phyloP scores from a whole-genome alignment of 2,329 filamentous ascomycete genomes.

The Hypoxylon sp. region DNA sequence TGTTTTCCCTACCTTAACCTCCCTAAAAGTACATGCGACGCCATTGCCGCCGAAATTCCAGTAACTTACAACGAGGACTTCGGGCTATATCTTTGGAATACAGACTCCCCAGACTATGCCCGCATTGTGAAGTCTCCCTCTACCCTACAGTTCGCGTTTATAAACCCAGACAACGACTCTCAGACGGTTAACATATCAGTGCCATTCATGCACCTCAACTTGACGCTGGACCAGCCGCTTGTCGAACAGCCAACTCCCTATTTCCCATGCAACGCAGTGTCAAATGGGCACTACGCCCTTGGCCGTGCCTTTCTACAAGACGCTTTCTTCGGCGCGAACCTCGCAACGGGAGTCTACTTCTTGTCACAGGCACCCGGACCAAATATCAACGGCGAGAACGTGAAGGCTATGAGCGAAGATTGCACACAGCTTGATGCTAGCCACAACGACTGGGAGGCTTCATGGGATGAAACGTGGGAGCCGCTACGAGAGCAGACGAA shows the following conservation, averaged over 20 bases:
- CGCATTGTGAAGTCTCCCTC: constrained; percentile 57
- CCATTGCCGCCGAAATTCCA: constrained; percentile 56
- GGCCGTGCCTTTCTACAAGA: constrained; percentile 61
- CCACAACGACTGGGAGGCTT: constrained; percentile 40
- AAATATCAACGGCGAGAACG: constrained; percentile 22
- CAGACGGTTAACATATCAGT: constrained; percentile 59
- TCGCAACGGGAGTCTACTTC: constrained; percentile 25
- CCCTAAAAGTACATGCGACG: constrained; percentile 58
- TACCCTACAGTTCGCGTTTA: constrained; percentile 57
- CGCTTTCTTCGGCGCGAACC: constrained; percentile 32
- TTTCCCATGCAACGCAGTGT: constrained; percentile 57
- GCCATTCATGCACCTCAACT: constrained; percentile 55
- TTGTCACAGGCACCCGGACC: constrained; percentile 28
- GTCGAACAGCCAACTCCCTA: constrained; percentile 54
- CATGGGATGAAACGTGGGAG: constrained; percentile 35
- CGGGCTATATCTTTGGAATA: constrained; percentile 59
- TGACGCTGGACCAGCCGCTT: constrained; percentile 57
- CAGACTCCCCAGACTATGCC: constrained; percentile 47
- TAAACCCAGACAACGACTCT: constrained; percentile 44
- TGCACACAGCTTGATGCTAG: constrained; percentile 23
- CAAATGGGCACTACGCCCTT: constrained; percentile 50
- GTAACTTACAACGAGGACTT: constrained; percentile 53
- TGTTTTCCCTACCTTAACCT: constrained; percentile 58
- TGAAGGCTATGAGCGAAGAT: constrained; percentile 21
- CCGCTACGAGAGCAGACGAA: constrained; percentile 15